Conservation (phyloP, 1,284 basidiomycete species). For the Ganoderma lucidum region DNA sequence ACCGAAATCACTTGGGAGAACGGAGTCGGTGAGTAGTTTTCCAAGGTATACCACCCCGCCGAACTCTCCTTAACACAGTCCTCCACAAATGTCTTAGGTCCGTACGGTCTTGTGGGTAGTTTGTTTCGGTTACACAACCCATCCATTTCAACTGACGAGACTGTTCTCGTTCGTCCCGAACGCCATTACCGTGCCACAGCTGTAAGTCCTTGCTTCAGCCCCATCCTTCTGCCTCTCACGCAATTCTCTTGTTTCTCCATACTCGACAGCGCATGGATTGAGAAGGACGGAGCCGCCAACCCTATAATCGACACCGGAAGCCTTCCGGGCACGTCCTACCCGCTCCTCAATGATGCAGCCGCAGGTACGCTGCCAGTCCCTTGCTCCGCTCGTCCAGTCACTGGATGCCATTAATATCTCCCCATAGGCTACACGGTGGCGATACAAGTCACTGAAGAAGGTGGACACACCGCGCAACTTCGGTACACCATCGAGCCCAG, state of each 20-base stretch:
- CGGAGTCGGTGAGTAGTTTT: background rate
- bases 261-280: background rate
- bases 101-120: background rate
- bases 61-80: background rate
- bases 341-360: background rate
- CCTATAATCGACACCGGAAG: background rate
- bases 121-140: background rate
- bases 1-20: conserved; percentile 6
- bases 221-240: background rate
- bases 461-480: background rate
- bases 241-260: background rate
- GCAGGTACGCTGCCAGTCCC: background rate
- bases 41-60: background rate
- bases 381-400: background rate
- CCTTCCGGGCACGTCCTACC: background rate
- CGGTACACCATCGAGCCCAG: conserved; percentile 1
- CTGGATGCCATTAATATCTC: no score
- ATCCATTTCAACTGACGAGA: background rate
- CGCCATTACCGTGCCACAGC: background rate
- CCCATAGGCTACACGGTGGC: background rate
- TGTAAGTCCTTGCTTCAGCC: background rate
- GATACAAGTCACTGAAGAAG: background rate
- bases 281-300: background rate
- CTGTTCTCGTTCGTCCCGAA: background rate
- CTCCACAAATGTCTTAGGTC: background rate